These are phyloP conservation scores for Xanthoceras sorbifolium DNA, from an alignment of 345 rosid species.

Conservation along the genomic window DNA sequence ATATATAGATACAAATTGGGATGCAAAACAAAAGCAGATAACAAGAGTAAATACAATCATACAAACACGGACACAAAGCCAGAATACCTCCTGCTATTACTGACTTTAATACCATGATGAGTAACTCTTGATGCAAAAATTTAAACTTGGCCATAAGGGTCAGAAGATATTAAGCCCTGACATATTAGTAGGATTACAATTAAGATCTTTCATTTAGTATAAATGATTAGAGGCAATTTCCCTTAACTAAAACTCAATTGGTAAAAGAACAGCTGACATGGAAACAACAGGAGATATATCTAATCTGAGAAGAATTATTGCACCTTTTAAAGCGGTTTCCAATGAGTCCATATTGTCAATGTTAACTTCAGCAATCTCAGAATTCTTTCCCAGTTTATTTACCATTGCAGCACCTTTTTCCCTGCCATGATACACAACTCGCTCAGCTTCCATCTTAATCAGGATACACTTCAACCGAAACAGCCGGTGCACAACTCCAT, in stretches of 20 bases:
- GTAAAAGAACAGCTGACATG: neutral
- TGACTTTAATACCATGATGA: neutral
- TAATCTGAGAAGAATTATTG: neutral
- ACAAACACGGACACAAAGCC: neutral
- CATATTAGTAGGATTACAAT: neutral
- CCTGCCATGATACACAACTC: conserved; percentile 33
- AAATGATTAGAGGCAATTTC: neutral
- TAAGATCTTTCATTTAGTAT: neutral
- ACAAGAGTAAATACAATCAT: neutral
- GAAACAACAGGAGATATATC: neutral
- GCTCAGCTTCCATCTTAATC: conserved; percentile 8
- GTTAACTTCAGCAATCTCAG: conserved; percentile 62
- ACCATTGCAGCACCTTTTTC: conserved; percentile 88
- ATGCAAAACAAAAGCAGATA: neutral
- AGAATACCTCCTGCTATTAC: neutral
- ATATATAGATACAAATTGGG: neutral
- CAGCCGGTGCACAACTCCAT: neutral
- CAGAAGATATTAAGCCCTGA: neutral
- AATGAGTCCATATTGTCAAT: conserved; percentile 53
- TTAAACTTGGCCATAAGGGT: neutral
- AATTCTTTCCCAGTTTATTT: conserved; percentile 66
- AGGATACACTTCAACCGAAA: neutral
- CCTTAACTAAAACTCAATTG: neutral
- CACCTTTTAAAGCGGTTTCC: conserved; percentile 32
- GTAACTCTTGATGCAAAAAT: neutral